Evolutionary conservation across 2,329 filamentous ascomycete genomes (phyloP).

Genomic region (Pseudogymnoascus sp.): DNA sequence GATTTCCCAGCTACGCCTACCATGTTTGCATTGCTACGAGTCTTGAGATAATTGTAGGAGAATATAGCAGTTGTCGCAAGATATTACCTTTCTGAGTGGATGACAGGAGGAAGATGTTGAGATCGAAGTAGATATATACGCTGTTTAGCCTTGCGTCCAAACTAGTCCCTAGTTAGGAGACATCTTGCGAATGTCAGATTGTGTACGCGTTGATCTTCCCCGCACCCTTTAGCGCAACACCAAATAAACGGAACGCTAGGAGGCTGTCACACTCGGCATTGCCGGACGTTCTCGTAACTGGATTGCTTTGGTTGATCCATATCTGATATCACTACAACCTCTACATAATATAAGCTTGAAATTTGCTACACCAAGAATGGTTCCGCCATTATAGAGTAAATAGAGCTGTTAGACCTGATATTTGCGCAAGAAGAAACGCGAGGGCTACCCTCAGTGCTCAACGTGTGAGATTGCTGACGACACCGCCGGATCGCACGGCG

Average conservation of each 20-base stretch:
- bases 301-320: slow-evolving; percentile 10
- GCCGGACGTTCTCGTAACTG: slow-evolving; percentile 10
- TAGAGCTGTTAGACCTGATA: slow-evolving; percentile 57
- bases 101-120: slow-evolving; percentile 12
- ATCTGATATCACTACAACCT: slow-evolving; percentile 9
- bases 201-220: slow-evolving; percentile 9
- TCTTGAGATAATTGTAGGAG: slow-evolving; percentile 10
- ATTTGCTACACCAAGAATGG: slow-evolving; percentile 12
- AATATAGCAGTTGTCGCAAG: slow-evolving; percentile 10
- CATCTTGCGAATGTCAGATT: slow-evolving; percentile 11
- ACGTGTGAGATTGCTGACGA: slow-evolving; percentile 41
- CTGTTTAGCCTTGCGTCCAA: slow-evolving; percentile 1
- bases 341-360: background rate
- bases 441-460: slow-evolving; percentile 50
- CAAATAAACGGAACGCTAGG: slow-evolving; percentile 1
- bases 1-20: slow-evolving; percentile 13
- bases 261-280: background rate
- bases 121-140: slow-evolving; percentile 11
- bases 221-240: slow-evolving; percentile 7
- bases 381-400: slow-evolving; percentile 19
- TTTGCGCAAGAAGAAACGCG: slow-evolving; percentile 57
- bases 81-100: slow-evolving; percentile 11
- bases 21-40: slow-evolving; percentile 9
- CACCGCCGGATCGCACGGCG: background rate
- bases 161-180: slow-evolving; percentile 11